phyloP scores from a whole-genome alignment of 148 eudicot species.

The Simmondsia chinensis region DNA sequence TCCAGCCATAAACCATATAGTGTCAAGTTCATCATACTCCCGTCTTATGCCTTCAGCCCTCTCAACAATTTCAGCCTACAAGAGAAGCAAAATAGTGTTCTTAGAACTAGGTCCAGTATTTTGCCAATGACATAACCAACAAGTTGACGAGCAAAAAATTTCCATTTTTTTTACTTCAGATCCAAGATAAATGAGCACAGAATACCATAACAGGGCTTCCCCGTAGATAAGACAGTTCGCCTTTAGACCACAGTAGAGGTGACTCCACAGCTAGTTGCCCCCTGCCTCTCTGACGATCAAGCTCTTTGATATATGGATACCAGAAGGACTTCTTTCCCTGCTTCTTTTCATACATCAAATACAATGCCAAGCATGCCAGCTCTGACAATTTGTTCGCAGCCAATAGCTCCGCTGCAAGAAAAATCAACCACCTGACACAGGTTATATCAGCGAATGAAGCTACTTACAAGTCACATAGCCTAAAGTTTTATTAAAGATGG shows the following conservation, averaged over 20 bases:
- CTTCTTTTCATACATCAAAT: slow-evolving; percentile 98
- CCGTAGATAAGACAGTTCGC: slow-evolving; percentile 66
- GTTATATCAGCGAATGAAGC: too few species aligned
- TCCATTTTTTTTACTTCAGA: not conserved
- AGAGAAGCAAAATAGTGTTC: slow-evolving; percentile 5
- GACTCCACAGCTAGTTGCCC: slow-evolving; percentile 98
- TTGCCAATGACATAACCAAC: too few species aligned
- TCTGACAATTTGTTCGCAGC: slow-evolving; percentile 95
- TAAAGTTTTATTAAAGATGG: too few species aligned
- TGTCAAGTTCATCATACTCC: slow-evolving; percentile 97
- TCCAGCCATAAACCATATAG: slow-evolving; percentile 99
- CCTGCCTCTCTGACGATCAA: slow-evolving; percentile 98
- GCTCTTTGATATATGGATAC: slow-evolving; percentile 96
- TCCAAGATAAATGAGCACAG: slow-evolving; percentile 4
- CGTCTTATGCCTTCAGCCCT: slow-evolving; percentile 84
- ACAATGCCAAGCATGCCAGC: slow-evolving; percentile 94
- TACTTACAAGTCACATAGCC: too few species aligned
- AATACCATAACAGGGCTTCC: slow-evolving; percentile 91
- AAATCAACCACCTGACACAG: slow-evolving; percentile 18
- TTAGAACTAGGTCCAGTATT: too few species aligned
- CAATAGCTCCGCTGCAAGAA: slow-evolving; percentile 81
- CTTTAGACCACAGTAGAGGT: slow-evolving; percentile 83
- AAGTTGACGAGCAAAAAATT: slow-evolving; percentile 2
- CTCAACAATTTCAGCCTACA: slow-evolving; percentile 70
- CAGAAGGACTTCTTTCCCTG: slow-evolving; percentile 92